Percentiles rank a stretch among this genome's conserved stretches.
These are phyloP conservation scores for Apiospora arundinis DNA, from an alignment of 2,329 filamentous ascomycete species.

Conservation along the genomic window DNA sequence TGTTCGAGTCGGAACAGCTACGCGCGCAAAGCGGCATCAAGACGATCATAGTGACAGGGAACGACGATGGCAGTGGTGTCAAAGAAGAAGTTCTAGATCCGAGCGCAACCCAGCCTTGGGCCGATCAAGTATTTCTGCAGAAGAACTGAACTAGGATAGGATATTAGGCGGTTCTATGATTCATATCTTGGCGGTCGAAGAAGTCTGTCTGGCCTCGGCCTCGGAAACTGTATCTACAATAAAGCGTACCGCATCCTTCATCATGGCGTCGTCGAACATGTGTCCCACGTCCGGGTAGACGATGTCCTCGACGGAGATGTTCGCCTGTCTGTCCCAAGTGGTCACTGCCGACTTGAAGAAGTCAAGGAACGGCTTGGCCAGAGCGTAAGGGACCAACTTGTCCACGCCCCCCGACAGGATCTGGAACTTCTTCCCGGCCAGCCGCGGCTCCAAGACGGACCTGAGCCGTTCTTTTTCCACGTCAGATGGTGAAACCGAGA, in stretches of 20 bases:
- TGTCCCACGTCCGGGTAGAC: slow-evolving; percentile 75
- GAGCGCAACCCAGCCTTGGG: slow-evolving; percentile 49
- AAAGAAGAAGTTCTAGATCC: slow-evolving; percentile 47
- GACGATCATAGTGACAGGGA: slow-evolving; percentile 34
- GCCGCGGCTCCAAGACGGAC: slow-evolving; percentile 51
- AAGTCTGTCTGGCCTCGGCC: slow-evolving; percentile 37
- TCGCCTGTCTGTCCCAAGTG: slow-evolving; percentile 61
- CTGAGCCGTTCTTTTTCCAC: slow-evolving; percentile 52
- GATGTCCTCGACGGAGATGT: slow-evolving; percentile 66
- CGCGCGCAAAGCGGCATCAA: slow-evolving; percentile 45
- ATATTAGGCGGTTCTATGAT: background rate
- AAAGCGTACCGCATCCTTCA: slow-evolving; percentile 68
- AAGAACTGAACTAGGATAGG: background rate
- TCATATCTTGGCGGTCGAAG: slow-evolving; percentile 36
- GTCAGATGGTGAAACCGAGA: slow-evolving; percentile 41
- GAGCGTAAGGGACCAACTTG: slow-evolving; percentile 73
- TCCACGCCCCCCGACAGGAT: slow-evolving; percentile 71
- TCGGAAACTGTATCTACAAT: slow-evolving; percentile 55
- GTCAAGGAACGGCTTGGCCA: slow-evolving; percentile 64
- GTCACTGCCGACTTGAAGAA: slow-evolving; percentile 63
- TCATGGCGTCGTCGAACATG: slow-evolving; percentile 72
- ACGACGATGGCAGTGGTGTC: slow-evolving; percentile 36
- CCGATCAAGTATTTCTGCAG: background rate
- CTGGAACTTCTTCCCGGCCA: slow-evolving; percentile 69
- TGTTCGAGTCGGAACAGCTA: slow-evolving; percentile 49